Conservation (phyloP, 2,329 filamentous ascomycete species). For the Waltergamsia citrina region DNA sequence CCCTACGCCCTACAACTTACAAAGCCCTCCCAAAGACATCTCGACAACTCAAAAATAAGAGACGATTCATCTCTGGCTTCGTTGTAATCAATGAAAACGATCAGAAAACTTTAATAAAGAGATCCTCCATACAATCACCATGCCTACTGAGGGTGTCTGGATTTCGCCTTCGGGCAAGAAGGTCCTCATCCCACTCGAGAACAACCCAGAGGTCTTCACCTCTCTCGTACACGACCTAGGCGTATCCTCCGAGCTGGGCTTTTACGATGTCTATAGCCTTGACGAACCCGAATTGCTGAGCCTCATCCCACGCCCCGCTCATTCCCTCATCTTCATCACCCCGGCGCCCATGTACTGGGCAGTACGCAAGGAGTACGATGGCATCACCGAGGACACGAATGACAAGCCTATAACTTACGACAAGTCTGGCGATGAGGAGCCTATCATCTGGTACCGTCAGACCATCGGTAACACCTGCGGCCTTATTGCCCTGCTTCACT, state of each 20-base stretch:
- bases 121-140: slow-evolving; percentile 6
- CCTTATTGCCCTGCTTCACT: slow-evolving; percentile 68
- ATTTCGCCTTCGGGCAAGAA: slow-evolving; percentile 20
- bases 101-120: neutral
- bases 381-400: slow-evolving; percentile 11
- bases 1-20: too few relatives aligned
- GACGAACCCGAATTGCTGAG: slow-evolving; percentile 68
- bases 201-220: slow-evolving; percentile 72
- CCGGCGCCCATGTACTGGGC: slow-evolving; percentile 45
- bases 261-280: slow-evolving; percentile 77
- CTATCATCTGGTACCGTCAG: slow-evolving; percentile 76
- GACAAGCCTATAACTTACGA: slow-evolving; percentile 17
- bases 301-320: slow-evolving; percentile 61
- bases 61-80: too few relatives aligned
- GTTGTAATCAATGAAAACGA: slow-evolving; percentile 1
- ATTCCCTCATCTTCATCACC: slow-evolving; percentile 73
- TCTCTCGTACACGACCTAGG: slow-evolving; percentile 62
- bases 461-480: slow-evolving; percentile 79
- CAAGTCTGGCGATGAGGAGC: slow-evolving; percentile 35
- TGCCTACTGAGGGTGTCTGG: slow-evolving; percentile 19
- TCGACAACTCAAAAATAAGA: too few relatives aligned
- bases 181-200: slow-evolving; percentile 32
- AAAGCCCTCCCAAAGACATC: too few relatives aligned
- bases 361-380: slow-evolving; percentile 19
- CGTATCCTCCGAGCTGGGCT: slow-evolving; percentile 56